Percentiles rank a stretch among this genome's conserved stretches.
Conservation (phyloP, 768 basidiomycete genomes). For the Omphalotus guepiniiformis region DNA sequence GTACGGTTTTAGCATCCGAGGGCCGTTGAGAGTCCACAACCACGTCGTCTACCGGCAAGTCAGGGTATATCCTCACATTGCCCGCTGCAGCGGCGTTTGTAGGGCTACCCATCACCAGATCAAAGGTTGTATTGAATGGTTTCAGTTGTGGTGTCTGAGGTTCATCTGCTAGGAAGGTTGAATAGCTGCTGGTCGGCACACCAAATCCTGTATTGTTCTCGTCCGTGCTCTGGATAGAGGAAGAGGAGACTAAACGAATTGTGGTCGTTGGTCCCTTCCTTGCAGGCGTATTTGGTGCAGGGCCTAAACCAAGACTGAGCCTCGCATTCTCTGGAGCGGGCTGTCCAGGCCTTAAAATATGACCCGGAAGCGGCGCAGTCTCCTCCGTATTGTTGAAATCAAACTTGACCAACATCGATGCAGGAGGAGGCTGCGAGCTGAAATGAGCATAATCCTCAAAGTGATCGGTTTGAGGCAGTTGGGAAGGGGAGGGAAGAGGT, state of each 20-base stretch:
- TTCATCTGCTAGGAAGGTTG: neutral
- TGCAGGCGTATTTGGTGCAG: slow-evolving; percentile 31
- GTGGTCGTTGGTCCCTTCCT: slow-evolving; percentile 45
- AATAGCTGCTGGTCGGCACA: slow-evolving; percentile 23
- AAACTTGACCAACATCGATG: slow-evolving; percentile 16
- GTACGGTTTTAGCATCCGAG: neutral
- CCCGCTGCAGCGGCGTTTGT: slow-evolving; percentile 30
- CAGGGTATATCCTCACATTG: slow-evolving; percentile 33
- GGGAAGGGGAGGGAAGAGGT: slow-evolving; percentile 23
- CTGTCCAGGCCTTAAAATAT: slow-evolving; percentile 51
- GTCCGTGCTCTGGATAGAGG: slow-evolving; percentile 14
- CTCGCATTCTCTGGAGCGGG: slow-evolving; percentile 60
- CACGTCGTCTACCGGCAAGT: slow-evolving; percentile 6
- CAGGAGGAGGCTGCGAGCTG: slow-evolving; percentile 13
- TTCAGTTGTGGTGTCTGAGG: slow-evolving; percentile 57
- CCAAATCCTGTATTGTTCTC: too few relatives aligned
- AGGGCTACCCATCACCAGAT: slow-evolving; percentile 60
- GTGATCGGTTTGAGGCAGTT: slow-evolving; percentile 43
- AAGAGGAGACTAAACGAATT: slow-evolving; percentile 41
- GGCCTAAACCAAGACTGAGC: slow-evolving; percentile 49
- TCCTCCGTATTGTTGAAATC: slow-evolving; percentile 28
- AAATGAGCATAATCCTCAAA: slow-evolving; percentile 41
- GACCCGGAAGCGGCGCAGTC: slow-evolving; percentile 54
- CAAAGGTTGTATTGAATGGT: slow-evolving; percentile 64
- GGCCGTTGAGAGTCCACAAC: neutral